Evolutionary conservation across 2,329 filamentous ascomycete genomes (phyloP).

Genomic region (Xylariaceae sp.): DNA sequence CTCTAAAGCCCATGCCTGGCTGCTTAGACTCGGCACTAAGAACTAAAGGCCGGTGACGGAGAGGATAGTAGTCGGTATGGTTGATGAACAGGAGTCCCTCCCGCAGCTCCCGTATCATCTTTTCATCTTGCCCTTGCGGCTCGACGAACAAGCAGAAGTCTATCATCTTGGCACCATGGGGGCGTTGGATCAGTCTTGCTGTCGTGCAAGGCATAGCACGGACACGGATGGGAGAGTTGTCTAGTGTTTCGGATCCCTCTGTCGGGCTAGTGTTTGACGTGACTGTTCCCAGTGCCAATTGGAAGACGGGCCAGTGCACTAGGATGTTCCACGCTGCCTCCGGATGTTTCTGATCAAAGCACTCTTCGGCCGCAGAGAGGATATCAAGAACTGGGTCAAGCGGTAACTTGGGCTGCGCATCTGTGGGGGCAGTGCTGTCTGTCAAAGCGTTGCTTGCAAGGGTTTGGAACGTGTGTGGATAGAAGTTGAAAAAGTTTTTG

Average conservation of each 20-base stretch:
- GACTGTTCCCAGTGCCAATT: constrained; percentile 2
- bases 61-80: constrained; percentile 3
- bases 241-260: not conserved
- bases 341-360: not conserved
- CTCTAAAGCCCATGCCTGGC: not conserved
- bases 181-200: not conserved
- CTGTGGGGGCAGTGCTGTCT: not conserved
- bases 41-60: constrained; percentile 1
- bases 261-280: not conserved
- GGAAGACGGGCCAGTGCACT: constrained; percentile 6
- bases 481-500: constrained; percentile 1
- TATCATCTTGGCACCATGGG: not conserved
- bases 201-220: constrained; percentile 2
- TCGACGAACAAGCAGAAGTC: constrained; percentile 5
- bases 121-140: not conserved
- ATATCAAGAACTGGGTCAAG: constrained; percentile 1
- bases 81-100: not conserved
- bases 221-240: not conserved
- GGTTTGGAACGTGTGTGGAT: not conserved
- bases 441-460: not conserved
- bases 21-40: constrained; percentile 4
- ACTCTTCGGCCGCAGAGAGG: not conserved
- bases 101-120: not conserved
- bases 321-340: constrained; percentile 7
- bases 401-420: not conserved